Conservation (phyloP, 176 grass and related monocot species). For the Carex parvula region DNA sequence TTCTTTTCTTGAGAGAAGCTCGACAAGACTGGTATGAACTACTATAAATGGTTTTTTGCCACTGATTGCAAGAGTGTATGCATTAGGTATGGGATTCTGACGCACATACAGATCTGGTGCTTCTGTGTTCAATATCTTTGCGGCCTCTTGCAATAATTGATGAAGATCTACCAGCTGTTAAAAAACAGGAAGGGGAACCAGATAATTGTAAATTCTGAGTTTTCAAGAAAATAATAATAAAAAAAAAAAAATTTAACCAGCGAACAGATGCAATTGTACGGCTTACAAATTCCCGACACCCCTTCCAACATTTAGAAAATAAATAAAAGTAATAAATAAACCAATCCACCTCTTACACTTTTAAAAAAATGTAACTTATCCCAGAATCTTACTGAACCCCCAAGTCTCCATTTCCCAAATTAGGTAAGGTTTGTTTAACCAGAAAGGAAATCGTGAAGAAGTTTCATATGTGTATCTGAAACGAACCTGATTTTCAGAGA, state of each 20-base stretch:
- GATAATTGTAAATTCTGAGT: not conserved
- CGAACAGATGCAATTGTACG: not conserved
- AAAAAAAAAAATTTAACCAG: not conserved
- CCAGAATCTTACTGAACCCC: not conserved
- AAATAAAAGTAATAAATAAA: not conserved
- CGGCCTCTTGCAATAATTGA: conserved; percentile 54
- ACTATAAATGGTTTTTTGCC: conserved; percentile 92
- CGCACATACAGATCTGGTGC: conserved; percentile 84
- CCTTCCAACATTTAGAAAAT: not conserved
- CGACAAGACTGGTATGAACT: conserved; percentile 85
- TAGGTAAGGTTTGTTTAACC: not conserved
- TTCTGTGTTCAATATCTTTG: conserved; percentile 65
- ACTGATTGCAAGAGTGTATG: conserved; percentile 84
- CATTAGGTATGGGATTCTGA: conserved; percentile 84
- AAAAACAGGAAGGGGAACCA: not conserved
- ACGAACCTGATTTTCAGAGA: conserved; percentile 81
- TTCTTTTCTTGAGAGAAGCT: conserved; percentile 84
- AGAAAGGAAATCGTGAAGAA: not conserved
- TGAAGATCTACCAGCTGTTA: conserved; percentile 68
- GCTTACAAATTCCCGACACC: not conserved
- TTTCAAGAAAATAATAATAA: not conserved
- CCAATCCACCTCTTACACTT: not conserved
- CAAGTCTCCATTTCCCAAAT: not conserved
- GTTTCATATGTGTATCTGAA: not conserved
- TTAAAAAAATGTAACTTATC: not conserved